A percentile compares a stretch with the other conserved stretches of the same genome.
Evolutionary conservation across 1,284 basidiomycete species (phyloP).

Genomic region (Naganishia sp.): DNA sequence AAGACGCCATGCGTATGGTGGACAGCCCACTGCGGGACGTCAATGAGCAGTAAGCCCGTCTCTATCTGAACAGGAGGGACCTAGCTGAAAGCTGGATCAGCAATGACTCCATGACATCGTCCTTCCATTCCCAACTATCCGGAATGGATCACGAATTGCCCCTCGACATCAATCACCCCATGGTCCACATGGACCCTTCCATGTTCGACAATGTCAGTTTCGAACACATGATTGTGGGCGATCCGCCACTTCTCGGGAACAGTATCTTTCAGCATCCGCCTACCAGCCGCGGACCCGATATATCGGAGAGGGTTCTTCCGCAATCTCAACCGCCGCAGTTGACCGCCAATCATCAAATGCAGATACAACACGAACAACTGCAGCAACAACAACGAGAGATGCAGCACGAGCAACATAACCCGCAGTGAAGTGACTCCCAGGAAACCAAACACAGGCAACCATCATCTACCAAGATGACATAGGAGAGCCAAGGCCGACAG

Average conservation of each 20-base stretch:
- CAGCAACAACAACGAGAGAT: slow-evolving; percentile 1
- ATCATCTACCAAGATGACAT: neutral
- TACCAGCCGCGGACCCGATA: neutral
- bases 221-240: slow-evolving; percentile 16
- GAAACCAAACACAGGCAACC: neutral
- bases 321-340: neutral
- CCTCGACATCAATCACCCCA: neutral
- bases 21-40: slow-evolving; percentile 21
- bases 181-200: slow-evolving; percentile 8
- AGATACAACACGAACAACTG: slow-evolving; percentile 2
- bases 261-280: slow-evolving; percentile 12
- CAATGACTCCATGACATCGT: slow-evolving; percentile 18
- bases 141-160: slow-evolving; percentile 17
- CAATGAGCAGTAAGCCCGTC: neutral
- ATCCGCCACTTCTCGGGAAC: neutral
- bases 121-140: slow-evolving; percentile 18
- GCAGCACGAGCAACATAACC: slow-evolving; percentile 3
- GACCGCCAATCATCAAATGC: neutral
- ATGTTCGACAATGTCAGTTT: slow-evolving; percentile 19
- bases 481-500: neutral
- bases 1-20: slow-evolving; percentile 1
- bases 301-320: neutral
- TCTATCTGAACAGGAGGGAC: neutral
- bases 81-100: neutral
- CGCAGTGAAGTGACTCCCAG: neutral